Evolutionary conservation across 1,139 yeast genomes (phyloP), one percentile per base, ranked within the genome.

Genomic region (Blastobotrys ciferrii): DNA sequence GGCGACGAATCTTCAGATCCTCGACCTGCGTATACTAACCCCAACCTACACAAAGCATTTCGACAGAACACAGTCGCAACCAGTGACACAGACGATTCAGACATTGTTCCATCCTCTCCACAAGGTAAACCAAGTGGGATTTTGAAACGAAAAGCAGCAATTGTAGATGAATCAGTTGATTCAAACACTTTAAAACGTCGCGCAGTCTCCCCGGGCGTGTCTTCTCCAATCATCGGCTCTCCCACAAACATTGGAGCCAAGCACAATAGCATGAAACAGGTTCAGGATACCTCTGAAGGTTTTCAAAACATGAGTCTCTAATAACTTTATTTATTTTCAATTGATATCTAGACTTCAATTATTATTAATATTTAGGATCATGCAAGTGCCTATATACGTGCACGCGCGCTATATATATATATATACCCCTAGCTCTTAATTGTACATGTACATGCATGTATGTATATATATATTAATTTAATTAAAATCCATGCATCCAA

Each of bases 141-240:
- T 4, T 30, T 41, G 42, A 52, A 46, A 19, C 32, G 47, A 32
- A 50, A 47, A 30, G 48, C 46, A 32, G 58, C 57, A 11, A 33
- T 57, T n/a, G 41, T 54, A 19, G 63, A 58, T 6, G 63, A 58
- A n/a, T 40, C 57, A 2, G 44, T 51, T 15, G 60, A 58, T 14
- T 43, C 55, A n/a, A 42, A 45, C 4, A 45, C 49, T 11, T 42
- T 61, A 19, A 64, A 64, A 44, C 57, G 68, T 9, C 52, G 68
- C 5, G 68, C 68, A 1, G 68, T 64, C 2, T 61, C 66, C 13
- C 68, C 68, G 1, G 61, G 58, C 9, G 38, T 51, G 25, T 50
- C 56, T 12, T 51, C 58, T n/a, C 56, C 59, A n/a, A 48, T 48
- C 13, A 40, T 48, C 25, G 47, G 47, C 7, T 42, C 47, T 15